These are phyloP conservation scores for Barnettozyma vustinii DNA, from an alignment of 805 yeast species.

Conservation along the genomic window DNA sequence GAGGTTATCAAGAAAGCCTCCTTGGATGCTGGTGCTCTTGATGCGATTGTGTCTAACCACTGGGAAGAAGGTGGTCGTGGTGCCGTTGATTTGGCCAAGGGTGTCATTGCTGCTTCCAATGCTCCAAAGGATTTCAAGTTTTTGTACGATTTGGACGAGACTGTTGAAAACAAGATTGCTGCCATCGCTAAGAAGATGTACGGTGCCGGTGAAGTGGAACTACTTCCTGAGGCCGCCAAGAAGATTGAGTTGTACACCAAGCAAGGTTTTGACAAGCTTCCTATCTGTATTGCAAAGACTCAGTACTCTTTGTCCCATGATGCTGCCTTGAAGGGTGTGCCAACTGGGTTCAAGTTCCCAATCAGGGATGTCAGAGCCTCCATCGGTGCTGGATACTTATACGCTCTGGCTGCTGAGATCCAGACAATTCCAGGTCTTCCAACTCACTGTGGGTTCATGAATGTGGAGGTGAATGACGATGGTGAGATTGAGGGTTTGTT, in stretches of 20 bases:
- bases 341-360: constrained; percentile 89
- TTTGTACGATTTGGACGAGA: constrained; percentile 62
- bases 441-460: constrained; percentile 94
- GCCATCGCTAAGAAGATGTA: constrained; percentile 85
- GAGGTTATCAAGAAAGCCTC: constrained; percentile 77
- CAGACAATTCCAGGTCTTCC: constrained; percentile 97
- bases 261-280: constrained; percentile 88
- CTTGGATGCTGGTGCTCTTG: constrained; percentile 85
- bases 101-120: constrained; percentile 69
- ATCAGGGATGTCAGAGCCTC: constrained; percentile 91
- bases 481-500: constrained; percentile 93
- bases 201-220: constrained; percentile 83
- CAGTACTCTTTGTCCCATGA: constrained; percentile 96
- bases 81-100: constrained; percentile 76
- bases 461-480: constrained; percentile 83
- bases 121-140: constrained; percentile 47
- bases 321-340: constrained; percentile 89
- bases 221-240: constrained; percentile 72
- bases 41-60: constrained; percentile 86
- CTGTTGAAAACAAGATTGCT: constrained; percentile 76
- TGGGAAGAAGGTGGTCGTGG: constrained; percentile 97
- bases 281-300: constrained; percentile 95
- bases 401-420: constrained; percentile 94
- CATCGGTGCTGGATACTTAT: constrained; percentile 94
- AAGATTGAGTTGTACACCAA: constrained; percentile 74